Conservation (phyloP, 2,329 filamentous ascomycete genomes). For the Neofusicoccum parvum region DNA sequence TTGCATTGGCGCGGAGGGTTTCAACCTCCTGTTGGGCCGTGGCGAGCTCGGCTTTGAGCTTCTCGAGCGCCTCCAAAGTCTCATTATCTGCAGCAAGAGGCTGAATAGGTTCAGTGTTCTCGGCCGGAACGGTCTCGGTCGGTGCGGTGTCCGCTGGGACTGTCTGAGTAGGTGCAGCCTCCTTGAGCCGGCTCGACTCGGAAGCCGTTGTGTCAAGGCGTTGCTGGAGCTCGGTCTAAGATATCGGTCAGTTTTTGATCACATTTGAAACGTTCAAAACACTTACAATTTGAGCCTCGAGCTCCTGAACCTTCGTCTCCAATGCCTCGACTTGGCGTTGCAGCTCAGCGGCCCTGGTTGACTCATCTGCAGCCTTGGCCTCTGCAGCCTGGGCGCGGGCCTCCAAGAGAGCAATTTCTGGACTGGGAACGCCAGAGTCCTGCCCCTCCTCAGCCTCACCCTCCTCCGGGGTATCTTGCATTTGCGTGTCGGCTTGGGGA, state of each 20-base stretch:
- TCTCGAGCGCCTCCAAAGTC: slow-evolving; percentile 30
- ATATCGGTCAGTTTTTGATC: slow-evolving; percentile 23
- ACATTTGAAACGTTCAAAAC: not conserved
- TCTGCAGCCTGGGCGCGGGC: slow-evolving; percentile 41
- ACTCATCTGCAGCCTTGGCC: slow-evolving; percentile 41
- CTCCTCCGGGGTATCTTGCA: slow-evolving; percentile 46
- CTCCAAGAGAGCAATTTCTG: slow-evolving; percentile 34
- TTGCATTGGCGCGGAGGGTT: slow-evolving; percentile 40
- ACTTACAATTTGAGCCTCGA: slow-evolving; percentile 61
- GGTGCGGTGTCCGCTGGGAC: not conserved
- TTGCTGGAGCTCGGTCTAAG: slow-evolving; percentile 43
- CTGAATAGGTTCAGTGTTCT: slow-evolving; percentile 9
- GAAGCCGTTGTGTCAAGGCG: slow-evolving; percentile 38
- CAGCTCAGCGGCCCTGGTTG: slow-evolving; percentile 41
- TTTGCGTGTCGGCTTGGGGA: slow-evolving; percentile 27
- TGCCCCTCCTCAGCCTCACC: slow-evolving; percentile 45
- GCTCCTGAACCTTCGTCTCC: slow-evolving; percentile 60
- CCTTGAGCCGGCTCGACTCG: slow-evolving; percentile 35
- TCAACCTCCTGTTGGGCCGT: slow-evolving; percentile 50
- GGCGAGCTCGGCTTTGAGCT: slow-evolving; percentile 45
- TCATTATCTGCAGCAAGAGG: not conserved
- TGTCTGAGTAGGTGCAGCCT: not conserved
- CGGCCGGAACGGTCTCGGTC: not conserved
- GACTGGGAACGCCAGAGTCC: slow-evolving; percentile 16
- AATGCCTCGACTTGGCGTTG: slow-evolving; percentile 39